A percentile compares a stretch with the other conserved stretches of the same genome.
phyloP scores from a whole-genome alignment of 495 filamentous ascomycete species.

The Darksidea phi region DNA sequence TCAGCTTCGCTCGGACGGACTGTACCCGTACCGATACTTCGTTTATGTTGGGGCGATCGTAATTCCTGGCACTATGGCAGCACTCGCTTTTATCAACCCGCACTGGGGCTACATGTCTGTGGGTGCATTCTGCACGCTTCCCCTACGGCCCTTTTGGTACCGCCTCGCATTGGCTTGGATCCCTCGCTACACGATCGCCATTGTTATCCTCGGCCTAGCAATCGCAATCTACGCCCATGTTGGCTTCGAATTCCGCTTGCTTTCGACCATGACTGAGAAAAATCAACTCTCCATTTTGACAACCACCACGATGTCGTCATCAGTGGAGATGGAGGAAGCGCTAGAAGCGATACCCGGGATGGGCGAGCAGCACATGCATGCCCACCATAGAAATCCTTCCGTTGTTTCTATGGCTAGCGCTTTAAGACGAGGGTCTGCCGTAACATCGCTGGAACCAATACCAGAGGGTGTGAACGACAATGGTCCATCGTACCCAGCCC shows the following conservation, averaged over 20 bases:
- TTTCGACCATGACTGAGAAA: conserved; percentile 1
- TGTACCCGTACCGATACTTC: conserved; percentile 61
- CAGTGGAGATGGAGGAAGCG: conserved; percentile 4
- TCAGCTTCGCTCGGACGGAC: conserved; percentile 50
- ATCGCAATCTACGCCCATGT: conserved; percentile 68
- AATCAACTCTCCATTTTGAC: conserved; percentile 13
- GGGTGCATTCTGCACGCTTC: conserved; percentile 67
- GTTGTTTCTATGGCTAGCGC: conserved; percentile 37
- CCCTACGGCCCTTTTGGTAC: conserved; percentile 60
- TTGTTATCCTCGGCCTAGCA: conserved; percentile 61
- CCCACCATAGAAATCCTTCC: conserved; percentile 25
- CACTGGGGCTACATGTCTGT: conserved; percentile 55
- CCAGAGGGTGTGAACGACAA: not conserved
- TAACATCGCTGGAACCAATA: not conserved
- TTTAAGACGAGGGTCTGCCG: conserved; percentile 6
- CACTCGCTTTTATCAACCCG: conserved; percentile 62
- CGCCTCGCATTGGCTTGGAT: conserved; percentile 66
- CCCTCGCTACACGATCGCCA: conserved; percentile 67
- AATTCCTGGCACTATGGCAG: conserved; percentile 58
- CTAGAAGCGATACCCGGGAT: not conserved
- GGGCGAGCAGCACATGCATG: not conserved
- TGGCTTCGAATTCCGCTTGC: conserved; percentile 46
- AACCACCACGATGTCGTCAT: not conserved
- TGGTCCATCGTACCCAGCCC: no score
- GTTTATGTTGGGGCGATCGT: conserved; percentile 57